These are phyloP conservation scores for Balansia obtecta DNA, from an alignment of 2,329 filamentous ascomycete species.

Conservation along the genomic window DNA sequence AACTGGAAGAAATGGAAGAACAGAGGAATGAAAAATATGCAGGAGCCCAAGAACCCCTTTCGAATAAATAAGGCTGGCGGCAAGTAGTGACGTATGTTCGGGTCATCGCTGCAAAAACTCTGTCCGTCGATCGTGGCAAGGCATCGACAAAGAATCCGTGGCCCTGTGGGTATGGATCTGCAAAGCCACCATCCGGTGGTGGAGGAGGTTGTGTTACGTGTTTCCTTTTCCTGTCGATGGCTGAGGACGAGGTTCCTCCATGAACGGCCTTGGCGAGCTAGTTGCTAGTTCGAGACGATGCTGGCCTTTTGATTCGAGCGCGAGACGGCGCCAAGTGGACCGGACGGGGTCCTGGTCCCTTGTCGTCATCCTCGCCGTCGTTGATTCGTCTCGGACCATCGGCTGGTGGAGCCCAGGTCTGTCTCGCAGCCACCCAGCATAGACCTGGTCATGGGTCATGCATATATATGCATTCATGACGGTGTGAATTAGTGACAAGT, in stretches of 20 bases:
- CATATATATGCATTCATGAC: too few relatives aligned
- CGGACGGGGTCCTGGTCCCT: not conserved
- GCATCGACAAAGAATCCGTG: not conserved
- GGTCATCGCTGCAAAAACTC: not conserved
- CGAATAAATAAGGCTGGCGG: not conserved
- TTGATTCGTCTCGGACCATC: not conserved
- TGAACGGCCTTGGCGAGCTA: not conserved
- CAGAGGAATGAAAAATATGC: not conserved
- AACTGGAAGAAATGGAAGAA: not conserved
- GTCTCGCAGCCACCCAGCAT: not conserved
- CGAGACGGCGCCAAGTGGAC: too few relatives aligned
- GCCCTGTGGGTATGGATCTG: not conserved
- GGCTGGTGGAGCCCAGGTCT: not conserved
- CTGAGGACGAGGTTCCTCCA: too few relatives aligned
- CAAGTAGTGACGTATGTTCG: not conserved
- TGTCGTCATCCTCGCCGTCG: not conserved
- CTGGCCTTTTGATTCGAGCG: too few relatives aligned
- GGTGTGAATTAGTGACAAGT: too few relatives aligned
- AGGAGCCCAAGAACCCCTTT: not conserved
- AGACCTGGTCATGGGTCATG: too few relatives aligned
- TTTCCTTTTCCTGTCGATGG: too few relatives aligned
- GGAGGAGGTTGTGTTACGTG: not conserved
- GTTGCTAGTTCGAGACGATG: not conserved
- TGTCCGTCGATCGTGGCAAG: not conserved
- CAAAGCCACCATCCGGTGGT: conserved; percentile 1